phyloP scores from a whole-genome alignment of 2,329 filamentous ascomycete genomes.

The Taxawa tesnikishii region DNA sequence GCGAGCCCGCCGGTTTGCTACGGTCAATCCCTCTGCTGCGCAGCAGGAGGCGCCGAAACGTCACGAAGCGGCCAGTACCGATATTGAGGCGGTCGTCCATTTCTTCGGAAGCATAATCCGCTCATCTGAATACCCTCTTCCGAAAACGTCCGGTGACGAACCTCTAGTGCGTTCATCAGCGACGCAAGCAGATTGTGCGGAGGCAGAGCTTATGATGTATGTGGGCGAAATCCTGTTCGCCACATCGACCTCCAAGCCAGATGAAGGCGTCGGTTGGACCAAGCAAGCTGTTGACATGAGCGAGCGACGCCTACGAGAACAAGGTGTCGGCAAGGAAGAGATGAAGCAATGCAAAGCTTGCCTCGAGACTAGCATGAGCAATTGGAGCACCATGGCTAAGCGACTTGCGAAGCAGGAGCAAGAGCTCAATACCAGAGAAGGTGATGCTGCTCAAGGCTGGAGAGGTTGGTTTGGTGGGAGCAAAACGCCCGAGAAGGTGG shows the following conservation, averaged over 20 bases:
- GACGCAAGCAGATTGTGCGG: conserved; percentile 56
- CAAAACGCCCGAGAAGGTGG: conserved; percentile 9
- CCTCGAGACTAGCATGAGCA: conserved; percentile 60
- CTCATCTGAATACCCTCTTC: conserved; percentile 47
- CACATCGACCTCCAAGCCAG: conserved; percentile 36
- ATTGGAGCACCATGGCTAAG: conserved; percentile 71
- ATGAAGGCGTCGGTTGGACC: conserved; percentile 78
- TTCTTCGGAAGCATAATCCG: conserved; percentile 23
- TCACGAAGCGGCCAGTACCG: conserved; percentile 9
- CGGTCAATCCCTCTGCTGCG: conserved; percentile 28
- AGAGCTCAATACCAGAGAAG: conserved; percentile 9
- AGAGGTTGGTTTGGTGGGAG: conserved; percentile 9
- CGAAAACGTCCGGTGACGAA: conserved; percentile 57
- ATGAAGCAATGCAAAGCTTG: conserved; percentile 63
- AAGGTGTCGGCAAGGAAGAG: conserved; percentile 19
- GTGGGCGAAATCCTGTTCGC: conserved; percentile 90
- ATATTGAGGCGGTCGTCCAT: conserved; percentile 13
- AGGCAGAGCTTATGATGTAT: conserved; percentile 76
- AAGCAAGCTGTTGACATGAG: conserved; percentile 6
- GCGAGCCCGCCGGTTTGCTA: conserved; percentile 54
- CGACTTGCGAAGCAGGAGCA: conserved; percentile 43
- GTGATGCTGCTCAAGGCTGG: conserved; percentile 7
- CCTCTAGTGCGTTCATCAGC: conserved; percentile 51
- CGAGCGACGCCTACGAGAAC: neutral
- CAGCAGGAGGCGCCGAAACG: conserved; percentile 12